Conservation (phyloP, 345 rosid species). For the Cardamine occulta region DNA sequence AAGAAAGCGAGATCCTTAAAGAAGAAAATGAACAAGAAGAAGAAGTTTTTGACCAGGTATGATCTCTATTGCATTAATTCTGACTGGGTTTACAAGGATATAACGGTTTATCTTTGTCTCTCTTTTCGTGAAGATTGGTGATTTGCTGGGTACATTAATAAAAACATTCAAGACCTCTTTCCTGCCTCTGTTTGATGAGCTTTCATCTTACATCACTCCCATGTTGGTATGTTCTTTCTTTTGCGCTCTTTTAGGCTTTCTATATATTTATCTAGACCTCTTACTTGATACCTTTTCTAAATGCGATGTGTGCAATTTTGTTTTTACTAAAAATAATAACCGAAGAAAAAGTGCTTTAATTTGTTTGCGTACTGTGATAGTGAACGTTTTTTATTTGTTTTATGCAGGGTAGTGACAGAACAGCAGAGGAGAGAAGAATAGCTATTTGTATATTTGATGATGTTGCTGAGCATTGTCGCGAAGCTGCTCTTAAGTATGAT, state of each 20-base stretch:
- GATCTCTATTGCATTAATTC: background rate
- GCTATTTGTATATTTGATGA: conserved; percentile 81
- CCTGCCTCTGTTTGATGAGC: conserved; percentile 66
- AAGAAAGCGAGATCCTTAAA: conserved; percentile 65
- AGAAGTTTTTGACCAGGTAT: conserved; percentile 71
- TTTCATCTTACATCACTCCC: conserved; percentile 68
- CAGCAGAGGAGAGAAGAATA: conserved; percentile 73
- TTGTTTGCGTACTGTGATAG: background rate
- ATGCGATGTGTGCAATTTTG: background rate
- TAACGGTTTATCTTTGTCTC: conserved; percentile 23
- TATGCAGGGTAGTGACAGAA: conserved; percentile 67
- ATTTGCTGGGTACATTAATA: conserved; percentile 68
- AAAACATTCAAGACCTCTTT: conserved; percentile 67
- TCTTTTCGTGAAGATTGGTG: conserved; percentile 60
- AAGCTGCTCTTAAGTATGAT: conserved; percentile 60
- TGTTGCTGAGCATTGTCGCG: conserved; percentile 72
- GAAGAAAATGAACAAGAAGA: conserved; percentile 83
- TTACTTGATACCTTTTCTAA: background rate
- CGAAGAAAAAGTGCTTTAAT: background rate
- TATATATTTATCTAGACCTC: background rate
- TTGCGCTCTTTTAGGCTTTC: background rate
- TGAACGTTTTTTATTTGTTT: background rate
- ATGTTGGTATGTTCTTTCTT: conserved; percentile 66
- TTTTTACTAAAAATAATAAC: background rate
- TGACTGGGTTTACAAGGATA: background rate